Conservation (phyloP, 2,329 filamentous ascomycete species). For the Aspergillus pseudotamarii region DNA sequence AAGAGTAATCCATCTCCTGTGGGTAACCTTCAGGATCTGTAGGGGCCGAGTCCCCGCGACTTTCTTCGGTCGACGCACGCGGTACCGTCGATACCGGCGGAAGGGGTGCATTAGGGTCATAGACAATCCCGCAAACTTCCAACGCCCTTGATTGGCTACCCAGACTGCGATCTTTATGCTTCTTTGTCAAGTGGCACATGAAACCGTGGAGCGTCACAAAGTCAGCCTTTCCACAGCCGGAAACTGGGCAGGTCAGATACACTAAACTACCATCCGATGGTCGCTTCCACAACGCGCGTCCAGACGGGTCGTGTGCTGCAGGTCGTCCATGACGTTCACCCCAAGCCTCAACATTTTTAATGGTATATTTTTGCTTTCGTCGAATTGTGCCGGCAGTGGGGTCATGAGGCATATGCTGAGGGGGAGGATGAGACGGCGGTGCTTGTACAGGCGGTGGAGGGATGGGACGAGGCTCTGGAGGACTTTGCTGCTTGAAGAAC, state of each 20-base stretch:
- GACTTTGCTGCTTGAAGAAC: constrained; percentile 47
- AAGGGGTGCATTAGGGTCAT: constrained; percentile 40
- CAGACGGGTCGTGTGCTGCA: constrained; percentile 42
- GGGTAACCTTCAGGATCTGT: constrained; percentile 34
- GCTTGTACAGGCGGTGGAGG: constrained; percentile 30
- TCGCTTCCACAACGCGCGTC: constrained; percentile 44
- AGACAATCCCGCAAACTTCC: constrained; percentile 43
- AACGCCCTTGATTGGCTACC: constrained; percentile 44
- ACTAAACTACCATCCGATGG: constrained; percentile 43
- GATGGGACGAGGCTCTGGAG: constrained; percentile 39
- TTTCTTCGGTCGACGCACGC: constrained; percentile 40
- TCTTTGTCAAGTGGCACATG: constrained; percentile 47
- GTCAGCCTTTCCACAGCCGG: constrained; percentile 43
- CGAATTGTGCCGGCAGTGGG: constrained; percentile 32
- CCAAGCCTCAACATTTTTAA: constrained; percentile 47
- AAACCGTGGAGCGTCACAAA: constrained; percentile 46
- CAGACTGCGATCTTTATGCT: constrained; percentile 44
- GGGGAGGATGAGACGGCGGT: constrained; percentile 25
- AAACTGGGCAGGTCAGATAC: constrained; percentile 42
- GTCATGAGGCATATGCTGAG: constrained; percentile 32
- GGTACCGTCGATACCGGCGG: constrained; percentile 34
- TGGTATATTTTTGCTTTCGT: constrained; percentile 46
- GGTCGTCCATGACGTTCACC: constrained; percentile 45
- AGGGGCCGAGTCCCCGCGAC: constrained; percentile 32
- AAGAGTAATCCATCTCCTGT: constrained; percentile 36